These are phyloP conservation scores for Bonia amplexicaulis DNA, from an alignment of 176 grass and related monocot genomes.

Conservation along the genomic window DNA sequence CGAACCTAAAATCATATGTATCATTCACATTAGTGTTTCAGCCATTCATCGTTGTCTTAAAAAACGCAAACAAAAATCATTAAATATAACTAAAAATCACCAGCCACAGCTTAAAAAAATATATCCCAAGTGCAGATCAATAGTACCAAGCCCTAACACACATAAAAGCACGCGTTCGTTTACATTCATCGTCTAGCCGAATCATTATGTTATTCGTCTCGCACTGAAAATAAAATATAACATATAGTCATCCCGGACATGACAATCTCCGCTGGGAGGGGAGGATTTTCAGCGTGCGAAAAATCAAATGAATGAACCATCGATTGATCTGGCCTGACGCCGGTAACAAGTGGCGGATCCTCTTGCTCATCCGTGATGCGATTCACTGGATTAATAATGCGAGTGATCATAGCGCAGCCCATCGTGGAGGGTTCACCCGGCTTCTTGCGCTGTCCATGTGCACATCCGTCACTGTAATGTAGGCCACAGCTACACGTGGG, in stretches of 20 bases:
- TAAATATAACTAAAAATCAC: too few relatives aligned
- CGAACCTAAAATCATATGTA: too few relatives aligned
- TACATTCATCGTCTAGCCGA: background rate
- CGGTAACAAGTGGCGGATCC: background rate
- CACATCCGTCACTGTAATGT: background rate
- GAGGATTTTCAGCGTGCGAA: background rate
- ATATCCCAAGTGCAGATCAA: too few relatives aligned
- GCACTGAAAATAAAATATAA: too few relatives aligned
- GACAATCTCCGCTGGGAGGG: too few relatives aligned
- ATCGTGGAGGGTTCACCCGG: background rate
- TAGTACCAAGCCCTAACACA: background rate
- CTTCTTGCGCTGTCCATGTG: background rate
- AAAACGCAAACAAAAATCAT: too few relatives aligned
- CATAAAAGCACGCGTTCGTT: background rate
- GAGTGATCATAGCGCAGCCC: background rate
- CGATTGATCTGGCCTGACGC: background rate
- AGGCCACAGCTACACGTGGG: background rate
- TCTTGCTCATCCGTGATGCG: background rate
- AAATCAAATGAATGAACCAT: background rate
- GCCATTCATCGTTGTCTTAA: too few relatives aligned
- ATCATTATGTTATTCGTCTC: background rate
- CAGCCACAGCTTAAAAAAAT: accelerated
- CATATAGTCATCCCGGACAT: background rate
- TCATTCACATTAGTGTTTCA: too few relatives aligned
- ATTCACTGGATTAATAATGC: background rate